These are phyloP conservation scores for Tephrocybe sp. DNA, from an alignment of 768 basidiomycete species.

Conservation along the genomic window DNA sequence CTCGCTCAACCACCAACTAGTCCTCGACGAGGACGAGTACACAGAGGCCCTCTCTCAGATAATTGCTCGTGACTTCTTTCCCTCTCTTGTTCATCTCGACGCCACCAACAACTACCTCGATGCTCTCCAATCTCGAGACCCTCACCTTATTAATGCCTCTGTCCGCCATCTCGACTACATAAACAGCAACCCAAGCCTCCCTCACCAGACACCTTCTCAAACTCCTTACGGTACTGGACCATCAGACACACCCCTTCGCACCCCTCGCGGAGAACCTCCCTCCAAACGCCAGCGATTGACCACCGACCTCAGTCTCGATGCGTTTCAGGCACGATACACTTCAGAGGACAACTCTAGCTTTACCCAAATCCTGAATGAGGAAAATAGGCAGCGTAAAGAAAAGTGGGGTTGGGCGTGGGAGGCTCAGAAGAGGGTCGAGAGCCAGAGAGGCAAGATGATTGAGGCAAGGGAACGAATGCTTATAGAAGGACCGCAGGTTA, in stretches of 20 bases:
- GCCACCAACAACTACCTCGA: conserved; percentile 86
- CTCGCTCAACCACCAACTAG: conserved; percentile 68
- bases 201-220: conserved; percentile 46
- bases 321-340: conserved; percentile 89
- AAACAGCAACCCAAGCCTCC: conserved; percentile 44
- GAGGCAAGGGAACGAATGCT: conserved; percentile 69
- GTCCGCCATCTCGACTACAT: conserved; percentile 72
- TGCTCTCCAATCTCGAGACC: conserved; percentile 74
- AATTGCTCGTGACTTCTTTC: conserved; percentile 98
- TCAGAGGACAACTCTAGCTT: conserved; percentile 99
- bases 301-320: conserved; percentile 66
- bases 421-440: conserved; percentile 79
- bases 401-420: conserved; percentile 94
- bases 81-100: conserved; percentile 85
- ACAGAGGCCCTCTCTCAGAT: conserved; percentile 86
- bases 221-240: conserved; percentile 64
- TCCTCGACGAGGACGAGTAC: conserved; percentile 94
- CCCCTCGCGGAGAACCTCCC: conserved; percentile 40
- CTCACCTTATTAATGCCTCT: conserved; percentile 70
- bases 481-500: conserved; percentile 59
- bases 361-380: conserved; percentile 85
- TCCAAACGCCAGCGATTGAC: conserved; percentile 61
- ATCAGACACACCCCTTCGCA: conserved; percentile 64
- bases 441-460: conserved; percentile 59
- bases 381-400: conserved; percentile 80